A percentile compares a stretch with the other conserved stretches of the same genome.
phyloP scores from a whole-genome alignment of 495 filamentous ascomycete genomes.

The Penicillium paxilli region DNA sequence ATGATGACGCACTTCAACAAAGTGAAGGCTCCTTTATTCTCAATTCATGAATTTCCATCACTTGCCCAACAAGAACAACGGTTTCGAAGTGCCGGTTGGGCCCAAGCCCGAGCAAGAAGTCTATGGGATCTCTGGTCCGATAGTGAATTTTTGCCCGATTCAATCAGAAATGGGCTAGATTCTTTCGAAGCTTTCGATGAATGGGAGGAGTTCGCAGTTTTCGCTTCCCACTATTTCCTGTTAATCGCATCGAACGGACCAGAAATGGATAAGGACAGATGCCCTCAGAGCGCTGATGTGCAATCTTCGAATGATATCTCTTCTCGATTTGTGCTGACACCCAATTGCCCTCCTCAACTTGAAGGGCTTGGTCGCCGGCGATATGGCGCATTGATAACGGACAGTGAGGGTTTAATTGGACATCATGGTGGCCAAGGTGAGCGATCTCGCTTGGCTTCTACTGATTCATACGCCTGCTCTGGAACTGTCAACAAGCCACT shows the following conservation, averaged over 20 bases:
- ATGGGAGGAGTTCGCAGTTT: slow-evolving; percentile 93
- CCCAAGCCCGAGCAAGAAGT: slow-evolving; percentile 54
- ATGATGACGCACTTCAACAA: slow-evolving; percentile 88
- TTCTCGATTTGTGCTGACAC: slow-evolving; percentile 18
- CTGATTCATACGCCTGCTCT: slow-evolving; percentile 53
- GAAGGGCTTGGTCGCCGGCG: slow-evolving; percentile 33
- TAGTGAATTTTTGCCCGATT: slow-evolving; percentile 55
- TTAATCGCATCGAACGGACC: slow-evolving; percentile 56
- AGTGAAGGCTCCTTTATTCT: slow-evolving; percentile 71
- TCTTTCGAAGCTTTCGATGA: slow-evolving; percentile 84
- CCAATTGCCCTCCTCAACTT: slow-evolving; percentile 13
- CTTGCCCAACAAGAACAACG: slow-evolving; percentile 62
- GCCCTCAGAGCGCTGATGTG: not conserved
- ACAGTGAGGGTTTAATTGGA: slow-evolving; percentile 36
- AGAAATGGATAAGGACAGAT: not conserved
- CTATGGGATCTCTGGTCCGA: slow-evolving; percentile 82
- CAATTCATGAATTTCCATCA: slow-evolving; percentile 68
- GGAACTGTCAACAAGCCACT: slow-evolving; percentile 20
- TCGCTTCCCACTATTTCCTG: slow-evolving; percentile 83
- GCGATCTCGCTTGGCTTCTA: slow-evolving; percentile 58
- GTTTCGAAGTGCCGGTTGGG: slow-evolving; percentile 68
- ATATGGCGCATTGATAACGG: slow-evolving; percentile 46
- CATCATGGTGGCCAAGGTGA: slow-evolving; percentile 64
- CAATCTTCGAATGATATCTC: slow-evolving; percentile 8
- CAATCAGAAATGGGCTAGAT: slow-evolving; percentile 60